These are phyloP conservation scores for Wickerhamiella spandovensis DNA, from an alignment of 805 yeast genomes.

Conservation along the genomic window DNA sequence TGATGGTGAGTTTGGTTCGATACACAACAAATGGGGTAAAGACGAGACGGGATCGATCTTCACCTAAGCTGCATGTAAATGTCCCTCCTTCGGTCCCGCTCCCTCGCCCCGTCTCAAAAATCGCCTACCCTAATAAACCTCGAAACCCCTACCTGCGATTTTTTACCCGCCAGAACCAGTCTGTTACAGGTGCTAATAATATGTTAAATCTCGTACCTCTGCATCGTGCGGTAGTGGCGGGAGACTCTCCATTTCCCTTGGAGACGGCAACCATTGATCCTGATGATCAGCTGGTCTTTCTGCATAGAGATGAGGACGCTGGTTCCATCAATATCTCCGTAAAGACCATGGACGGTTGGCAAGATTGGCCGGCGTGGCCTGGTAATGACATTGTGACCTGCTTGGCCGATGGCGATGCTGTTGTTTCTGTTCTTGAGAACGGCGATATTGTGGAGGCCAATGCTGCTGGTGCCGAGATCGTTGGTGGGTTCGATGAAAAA, in stretches of 20 bases:
- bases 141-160: not conserved
- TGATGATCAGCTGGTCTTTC: constrained; percentile 6
- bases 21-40: too few species aligned
- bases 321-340: not conserved
- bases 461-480: constrained; percentile 50
- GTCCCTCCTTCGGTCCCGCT: too few species aligned
- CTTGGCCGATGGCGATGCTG: constrained; percentile 44
- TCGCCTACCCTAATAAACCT: too few species aligned
- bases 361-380: constrained; percentile 7
- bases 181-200: not conserved
- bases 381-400: constrained; percentile 17
- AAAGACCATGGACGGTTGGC: constrained; percentile 1
- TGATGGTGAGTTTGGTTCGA: too few species aligned
- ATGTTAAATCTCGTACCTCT: constrained; percentile 11
- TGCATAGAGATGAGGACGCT: constrained; percentile 2
- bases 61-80: too few species aligned
- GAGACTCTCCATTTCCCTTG: constrained; percentile 5
- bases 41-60: too few species aligned
- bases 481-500: constrained; percentile 73
- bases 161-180: not conserved
- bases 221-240: constrained; percentile 6
- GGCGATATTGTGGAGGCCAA: constrained; percentile 59
- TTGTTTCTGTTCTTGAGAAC: constrained; percentile 50
- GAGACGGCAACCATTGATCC: constrained; percentile 2
- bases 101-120: too few species aligned